Conservation (phyloP, 768 basidiomycete species). For the Mycena amicta region DNA sequence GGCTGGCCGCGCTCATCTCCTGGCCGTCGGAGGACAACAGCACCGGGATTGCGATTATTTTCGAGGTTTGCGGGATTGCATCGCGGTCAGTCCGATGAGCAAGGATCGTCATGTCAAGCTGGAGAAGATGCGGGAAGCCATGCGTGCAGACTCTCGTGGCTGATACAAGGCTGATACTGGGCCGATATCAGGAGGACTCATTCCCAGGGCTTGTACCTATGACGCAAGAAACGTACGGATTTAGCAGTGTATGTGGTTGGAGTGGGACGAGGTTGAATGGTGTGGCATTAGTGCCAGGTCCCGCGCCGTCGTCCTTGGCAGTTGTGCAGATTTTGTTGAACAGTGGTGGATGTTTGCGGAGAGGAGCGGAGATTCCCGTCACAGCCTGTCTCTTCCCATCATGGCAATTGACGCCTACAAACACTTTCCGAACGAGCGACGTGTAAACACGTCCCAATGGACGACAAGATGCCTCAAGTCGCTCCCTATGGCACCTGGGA, state of each 20-base stretch:
- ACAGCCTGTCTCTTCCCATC: not conserved
- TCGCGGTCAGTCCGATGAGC: not conserved
- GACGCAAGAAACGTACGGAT: not conserved
- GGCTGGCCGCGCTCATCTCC: no score
- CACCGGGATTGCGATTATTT: no score
- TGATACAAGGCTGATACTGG: not conserved
- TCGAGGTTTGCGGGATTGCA: not conserved
- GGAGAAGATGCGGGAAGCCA: not conserved
- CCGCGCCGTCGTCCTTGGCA: not conserved
- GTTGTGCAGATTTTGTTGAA: not conserved
- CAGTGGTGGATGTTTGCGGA: not conserved
- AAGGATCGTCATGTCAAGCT: not conserved
- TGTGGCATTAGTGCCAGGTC: not conserved
- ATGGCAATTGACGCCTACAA: not conserved
- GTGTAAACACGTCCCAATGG: not conserved
- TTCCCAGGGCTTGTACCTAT: not conserved
- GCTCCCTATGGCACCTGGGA: slow-evolving; percentile 41
- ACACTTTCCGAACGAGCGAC: no score
- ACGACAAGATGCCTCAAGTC: not conserved
- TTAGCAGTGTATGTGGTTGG: not conserved
- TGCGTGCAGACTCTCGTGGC: not conserved
- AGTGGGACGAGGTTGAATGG: not conserved
- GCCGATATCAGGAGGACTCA: not conserved
- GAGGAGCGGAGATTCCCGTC: not conserved
- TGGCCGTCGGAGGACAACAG: no score